Evolutionary conservation across 352 stramenopile genomes (phyloP), one percentile per base, ranked within the genome.

Genomic region (Discostella stelligera): DNA sequence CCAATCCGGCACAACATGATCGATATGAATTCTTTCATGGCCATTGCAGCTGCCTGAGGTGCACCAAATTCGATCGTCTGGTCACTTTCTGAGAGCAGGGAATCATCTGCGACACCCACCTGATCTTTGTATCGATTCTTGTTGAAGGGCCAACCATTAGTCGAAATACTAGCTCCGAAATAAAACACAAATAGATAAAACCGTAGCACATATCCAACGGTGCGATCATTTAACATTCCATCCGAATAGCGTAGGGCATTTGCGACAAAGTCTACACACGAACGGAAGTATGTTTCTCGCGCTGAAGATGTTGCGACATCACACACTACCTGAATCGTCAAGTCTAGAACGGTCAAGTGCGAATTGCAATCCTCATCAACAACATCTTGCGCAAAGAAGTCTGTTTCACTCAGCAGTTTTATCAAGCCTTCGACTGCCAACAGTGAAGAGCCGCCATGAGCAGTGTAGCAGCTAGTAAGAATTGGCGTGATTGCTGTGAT

Each of bases 161-260:
- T 83, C 7, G 81, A 81, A 49, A 87, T 64, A 65, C 82, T 91
- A 14, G 82, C 84, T 46, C 86, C 89, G 77, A 91, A 94, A 30
- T 90, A 90, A 55, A 90, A 94, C 0, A 92, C 86, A 78, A 92
- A 94, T 0, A 91, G 67, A 71, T 91, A 91, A 49, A 92, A 91
- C 37, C 89, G 49, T 9, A 92, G 41, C 0, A 94, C 79, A 74
- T 86, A 92, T 52, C 89, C 89, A 59, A 91, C 74, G 6, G 86
- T 94, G 65, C 85, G 68, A 59, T 82, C 74, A 59, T 84, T 86
- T 10, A 91, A 50, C 49, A 84, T 82, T 21, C 82, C 82, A 60
- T 79, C 18, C 61, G 80, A 74, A 77, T 78, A 85, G 21, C 77
- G 50, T 54, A 90, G 44, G 44, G 81, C 80, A 68, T 88, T 72